Conservation (phyloP, 2,329 filamentous ascomycete species). For the Zymoseptoria ardabiliae region DNA sequence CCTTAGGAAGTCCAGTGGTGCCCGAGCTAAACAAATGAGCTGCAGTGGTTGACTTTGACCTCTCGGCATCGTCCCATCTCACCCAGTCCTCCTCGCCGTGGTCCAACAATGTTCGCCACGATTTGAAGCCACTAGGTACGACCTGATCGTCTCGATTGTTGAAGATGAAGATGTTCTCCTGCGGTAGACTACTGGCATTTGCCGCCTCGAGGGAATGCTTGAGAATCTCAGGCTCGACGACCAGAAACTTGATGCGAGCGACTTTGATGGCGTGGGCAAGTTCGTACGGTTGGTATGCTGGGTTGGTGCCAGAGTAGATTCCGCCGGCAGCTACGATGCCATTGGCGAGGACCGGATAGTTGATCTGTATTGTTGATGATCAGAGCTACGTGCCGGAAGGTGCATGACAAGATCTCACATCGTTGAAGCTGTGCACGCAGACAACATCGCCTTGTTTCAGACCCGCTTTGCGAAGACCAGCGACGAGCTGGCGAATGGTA, state of each 20-base stretch:
- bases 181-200: conserved; percentile 30
- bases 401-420: conserved; percentile 21
- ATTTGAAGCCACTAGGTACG: conserved; percentile 15
- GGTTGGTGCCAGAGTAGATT: conserved; percentile 31
- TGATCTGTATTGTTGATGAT: conserved; percentile 1
- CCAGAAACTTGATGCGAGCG: conserved; percentile 23
- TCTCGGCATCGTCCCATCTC: conserved; percentile 34
- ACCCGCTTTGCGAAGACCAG: conserved; percentile 44
- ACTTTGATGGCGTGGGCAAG: conserved; percentile 27
- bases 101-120: conserved; percentile 30
- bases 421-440: conserved; percentile 43
- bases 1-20: conserved; percentile 48
- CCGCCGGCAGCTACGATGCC: conserved; percentile 27
- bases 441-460: conserved; percentile 46
- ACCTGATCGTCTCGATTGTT: conserved; percentile 17
- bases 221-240: conserved; percentile 27
- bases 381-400: neutral
- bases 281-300: conserved; percentile 29
- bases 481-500: conserved; percentile 42
- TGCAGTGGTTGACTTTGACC: conserved; percentile 40
- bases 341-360: conserved; percentile 21
- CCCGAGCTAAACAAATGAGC: conserved; percentile 49
- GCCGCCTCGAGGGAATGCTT: conserved; percentile 32
- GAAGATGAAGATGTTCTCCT: conserved; percentile 39
- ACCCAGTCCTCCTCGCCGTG: conserved; percentile 43